Evolutionary conservation across 2,329 filamentous ascomycete species (phyloP).

Genomic region (Microdochium bolleyi): DNA sequence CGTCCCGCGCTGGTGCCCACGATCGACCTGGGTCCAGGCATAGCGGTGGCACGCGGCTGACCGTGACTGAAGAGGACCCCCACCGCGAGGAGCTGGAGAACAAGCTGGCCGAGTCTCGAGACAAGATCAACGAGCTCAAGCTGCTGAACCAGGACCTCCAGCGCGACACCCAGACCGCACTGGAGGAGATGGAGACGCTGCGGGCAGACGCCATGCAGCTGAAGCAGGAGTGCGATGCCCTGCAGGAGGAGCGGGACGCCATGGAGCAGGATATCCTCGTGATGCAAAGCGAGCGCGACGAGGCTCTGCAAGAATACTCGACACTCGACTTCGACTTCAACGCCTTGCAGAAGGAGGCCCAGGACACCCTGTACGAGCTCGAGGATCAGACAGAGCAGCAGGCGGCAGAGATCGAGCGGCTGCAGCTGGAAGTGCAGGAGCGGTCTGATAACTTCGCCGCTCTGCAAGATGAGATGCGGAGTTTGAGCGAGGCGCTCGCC

Average conservation of each 20-base stretch:
- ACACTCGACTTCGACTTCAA: conserved; percentile 55
- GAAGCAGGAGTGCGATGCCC: conserved; percentile 54
- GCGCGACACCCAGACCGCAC: conserved; percentile 69
- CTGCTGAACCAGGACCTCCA: conserved; percentile 86
- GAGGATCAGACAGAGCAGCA: conserved; percentile 68
- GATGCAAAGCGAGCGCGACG: conserved; percentile 77
- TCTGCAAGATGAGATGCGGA: conserved; percentile 90
- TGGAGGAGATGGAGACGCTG: conserved; percentile 65
- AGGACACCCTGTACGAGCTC: conserved; percentile 58
- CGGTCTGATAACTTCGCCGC: conserved; percentile 81
- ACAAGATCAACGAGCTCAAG: conserved; percentile 79
- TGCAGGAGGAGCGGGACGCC: conserved; percentile 76
- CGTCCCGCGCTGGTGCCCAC: conserved; percentile 66
- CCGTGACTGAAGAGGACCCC: conserved; percentile 55
- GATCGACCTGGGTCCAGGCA: conserved; percentile 67
- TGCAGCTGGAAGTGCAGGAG: conserved; percentile 66
- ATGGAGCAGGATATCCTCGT: conserved; percentile 72
- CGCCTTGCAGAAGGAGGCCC: conserved; percentile 51
- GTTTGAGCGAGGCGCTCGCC: conserved; percentile 79
- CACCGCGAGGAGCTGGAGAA: conserved; percentile 84
- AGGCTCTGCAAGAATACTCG: conserved; percentile 61
- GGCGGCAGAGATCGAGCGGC: conserved; percentile 59
- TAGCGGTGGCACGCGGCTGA: conserved; percentile 61
- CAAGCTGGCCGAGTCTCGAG: conserved; percentile 73
- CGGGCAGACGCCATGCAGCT: conserved; percentile 44